Evolutionary conservation across 2,329 filamentous ascomycete species (phyloP).

Genomic region (Alternaria sp.): DNA sequence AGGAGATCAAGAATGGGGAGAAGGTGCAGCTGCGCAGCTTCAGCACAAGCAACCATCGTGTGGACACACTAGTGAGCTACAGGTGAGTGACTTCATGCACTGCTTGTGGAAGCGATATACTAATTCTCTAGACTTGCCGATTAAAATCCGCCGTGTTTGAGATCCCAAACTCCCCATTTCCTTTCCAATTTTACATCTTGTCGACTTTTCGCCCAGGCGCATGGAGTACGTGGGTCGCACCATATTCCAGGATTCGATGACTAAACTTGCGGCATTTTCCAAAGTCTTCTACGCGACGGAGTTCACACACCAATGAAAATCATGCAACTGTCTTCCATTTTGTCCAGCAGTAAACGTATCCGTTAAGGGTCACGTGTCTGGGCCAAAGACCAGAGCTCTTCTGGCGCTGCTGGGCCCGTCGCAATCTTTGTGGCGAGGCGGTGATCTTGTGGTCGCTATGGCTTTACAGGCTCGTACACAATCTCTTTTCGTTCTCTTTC

Average conservation of each 20-base stretch:
- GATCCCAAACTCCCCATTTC: not conserved
- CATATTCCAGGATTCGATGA: not conserved
- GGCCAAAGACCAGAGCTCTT: not conserved
- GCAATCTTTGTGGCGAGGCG: not conserved
- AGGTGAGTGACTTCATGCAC: slow-evolving; percentile 50
- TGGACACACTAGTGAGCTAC: slow-evolving; percentile 96
- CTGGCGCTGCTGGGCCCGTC: not conserved
- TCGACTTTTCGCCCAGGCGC: not conserved
- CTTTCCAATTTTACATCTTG: not conserved
- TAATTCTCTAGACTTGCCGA: slow-evolving; percentile 34
- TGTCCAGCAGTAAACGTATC: not conserved
- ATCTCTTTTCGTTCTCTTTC: not conserved
- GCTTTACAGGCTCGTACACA: not conserved
- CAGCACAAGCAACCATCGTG: slow-evolving; percentile 90
- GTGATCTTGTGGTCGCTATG: not conserved
- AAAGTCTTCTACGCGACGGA: not conserved
- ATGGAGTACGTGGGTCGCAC: not conserved
- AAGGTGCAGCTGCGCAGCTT: slow-evolving; percentile 95
- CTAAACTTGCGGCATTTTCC: not conserved
- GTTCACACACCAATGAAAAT: not conserved
- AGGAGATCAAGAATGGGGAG: slow-evolving; percentile 93
- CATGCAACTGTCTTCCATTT: not conserved
- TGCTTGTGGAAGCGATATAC: not conserved
- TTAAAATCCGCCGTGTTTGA: slow-evolving; percentile 3
- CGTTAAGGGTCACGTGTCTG: not conserved